These are phyloP conservation scores for Symbiodinium pilosum DNA, from an alignment of 73 alveolate genomes.

Conservation along the genomic window DNA sequence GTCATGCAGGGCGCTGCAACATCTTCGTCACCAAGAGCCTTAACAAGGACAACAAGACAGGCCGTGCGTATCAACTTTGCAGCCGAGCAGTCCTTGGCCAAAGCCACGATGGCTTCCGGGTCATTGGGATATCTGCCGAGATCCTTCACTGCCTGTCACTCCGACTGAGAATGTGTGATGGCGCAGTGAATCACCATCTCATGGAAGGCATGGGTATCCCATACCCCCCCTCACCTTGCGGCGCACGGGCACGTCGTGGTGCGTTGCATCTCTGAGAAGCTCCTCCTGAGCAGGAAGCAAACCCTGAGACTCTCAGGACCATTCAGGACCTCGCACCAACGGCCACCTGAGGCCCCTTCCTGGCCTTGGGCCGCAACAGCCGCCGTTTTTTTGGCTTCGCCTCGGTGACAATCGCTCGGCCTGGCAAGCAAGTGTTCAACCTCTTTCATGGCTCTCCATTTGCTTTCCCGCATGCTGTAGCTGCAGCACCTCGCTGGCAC, in stretches of 20 bases:
- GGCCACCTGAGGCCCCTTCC: background rate
- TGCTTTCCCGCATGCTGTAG: too few species aligned
- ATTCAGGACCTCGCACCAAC: background rate
- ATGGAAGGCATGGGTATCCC: too few species aligned
- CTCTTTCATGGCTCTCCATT: too few species aligned
- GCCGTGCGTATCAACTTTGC: background rate
- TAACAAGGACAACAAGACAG: background rate
- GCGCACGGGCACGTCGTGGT: slow-evolving; percentile 94
- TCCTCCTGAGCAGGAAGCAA: slow-evolving; percentile 31
- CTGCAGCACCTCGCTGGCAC: too few species aligned
- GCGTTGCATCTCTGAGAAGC: slow-evolving; percentile 48
- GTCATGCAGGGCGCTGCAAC: slow-evolving; percentile 73
- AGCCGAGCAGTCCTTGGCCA: slow-evolving; percentile 41
- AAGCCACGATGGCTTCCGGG: slow-evolving; percentile 56
- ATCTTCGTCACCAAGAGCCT: slow-evolving; percentile 82
- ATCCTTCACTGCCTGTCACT: slow-evolving; percentile 66
- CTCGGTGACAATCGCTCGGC: background rate
- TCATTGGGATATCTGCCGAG: slow-evolving; percentile 58
- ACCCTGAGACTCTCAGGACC: background rate
- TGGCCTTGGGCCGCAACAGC: slow-evolving; percentile 64
- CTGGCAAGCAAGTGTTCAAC: too few species aligned
- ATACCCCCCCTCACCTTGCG: slow-evolving; percentile 12
- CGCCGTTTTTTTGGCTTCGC: slow-evolving; percentile 16
- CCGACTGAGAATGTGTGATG: too few species aligned
- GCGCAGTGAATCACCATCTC: too few species aligned